Evolutionary conservation across 495 filamentous ascomycete genomes (phyloP), one percentile per base, ranked within the genome.

Genomic region (Barbatosphaeria neglecta): DNA sequence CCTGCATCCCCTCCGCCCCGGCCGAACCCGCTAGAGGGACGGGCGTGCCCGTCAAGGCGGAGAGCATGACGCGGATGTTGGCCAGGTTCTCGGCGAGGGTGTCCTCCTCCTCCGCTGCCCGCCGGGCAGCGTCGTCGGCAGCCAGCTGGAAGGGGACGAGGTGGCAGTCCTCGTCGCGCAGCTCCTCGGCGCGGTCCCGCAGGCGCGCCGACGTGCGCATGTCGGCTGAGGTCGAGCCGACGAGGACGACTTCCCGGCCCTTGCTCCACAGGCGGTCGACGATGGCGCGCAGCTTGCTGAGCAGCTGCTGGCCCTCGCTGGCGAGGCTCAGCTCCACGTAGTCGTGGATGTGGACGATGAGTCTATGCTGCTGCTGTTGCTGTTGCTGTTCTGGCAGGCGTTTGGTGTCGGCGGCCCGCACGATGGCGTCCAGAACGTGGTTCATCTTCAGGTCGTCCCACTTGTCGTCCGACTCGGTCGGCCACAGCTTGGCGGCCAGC

Each of bases 331-430:
- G 69, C 37, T 92, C 84, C 22, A 78, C 77, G 55, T 87, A 87
- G 57, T 95, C 89, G 52, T 82, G 77, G 9, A 97, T 62, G 41
- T 88, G 83, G 8, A 98, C 66, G 47, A 96, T 86, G 1, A 74
- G 54, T 37, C 55, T 53, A 33, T 57, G 54, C 9, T 59, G 46
- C 23, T 24, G 8, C 18, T 18, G 40, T 37, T 22, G 17, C 13
- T 6, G 18, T 11, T 28, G 23, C 37, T n/a, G 17, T 7, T 22
- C 37, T 18, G 20, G 10, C 22, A 43, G 31, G 39, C 53, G 44
- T 37, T 59, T 57, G n/a, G 46, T 48, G 33, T 61, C 54, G 6
- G 57, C 62, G 11, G 58, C 54, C 22, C 46, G 45, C 3, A 70
- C 44, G 10, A 74, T 46, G 31, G 62, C 54, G 13, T 70, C 65